Evolutionary conservation across 2,329 filamentous ascomycete species (phyloP).

Genomic region (Neofusicoccum cordaticola): DNA sequence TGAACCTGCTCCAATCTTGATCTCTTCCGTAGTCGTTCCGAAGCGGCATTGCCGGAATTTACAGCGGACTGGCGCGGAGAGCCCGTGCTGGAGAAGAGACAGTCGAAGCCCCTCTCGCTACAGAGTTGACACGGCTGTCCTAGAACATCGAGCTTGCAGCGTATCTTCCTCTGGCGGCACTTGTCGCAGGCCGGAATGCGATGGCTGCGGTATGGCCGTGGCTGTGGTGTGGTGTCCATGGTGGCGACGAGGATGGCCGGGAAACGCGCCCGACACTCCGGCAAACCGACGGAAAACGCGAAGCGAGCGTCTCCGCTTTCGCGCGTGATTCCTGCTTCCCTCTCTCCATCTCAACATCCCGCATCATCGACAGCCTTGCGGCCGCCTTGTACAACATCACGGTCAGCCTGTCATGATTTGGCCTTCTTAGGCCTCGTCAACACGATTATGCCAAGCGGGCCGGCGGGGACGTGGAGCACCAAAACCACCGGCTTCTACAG

Average conservation of each 20-base stretch:
- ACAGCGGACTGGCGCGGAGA: conserved; percentile 20
- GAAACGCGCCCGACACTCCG: not conserved
- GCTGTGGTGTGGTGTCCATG: conserved; percentile 22
- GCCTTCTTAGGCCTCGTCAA: not conserved
- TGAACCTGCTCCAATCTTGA: conserved; percentile 28
- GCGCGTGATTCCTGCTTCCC: not conserved
- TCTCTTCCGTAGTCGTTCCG: conserved; percentile 27
- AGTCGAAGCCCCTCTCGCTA: conserved; percentile 36
- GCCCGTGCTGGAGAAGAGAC: conserved; percentile 32
- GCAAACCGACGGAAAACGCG: not conserved
- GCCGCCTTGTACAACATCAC: not conserved
- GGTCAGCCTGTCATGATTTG: not conserved
- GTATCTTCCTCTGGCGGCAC: conserved; percentile 42
- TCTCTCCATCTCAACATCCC: not conserved
- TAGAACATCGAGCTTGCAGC: conserved; percentile 41
- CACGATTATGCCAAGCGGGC: not conserved
- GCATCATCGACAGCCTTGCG: not conserved
- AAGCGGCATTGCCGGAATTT: conserved; percentile 20
- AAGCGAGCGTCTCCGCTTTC: not conserved
- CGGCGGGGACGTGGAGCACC: no score
- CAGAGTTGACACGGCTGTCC: conserved; percentile 40
- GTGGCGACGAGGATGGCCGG: not conserved
- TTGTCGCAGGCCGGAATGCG: conserved; percentile 42
- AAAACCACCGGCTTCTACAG: not conserved
- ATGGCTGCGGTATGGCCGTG: conserved; percentile 43